Evolutionary conservation across 163 green algal genomes (phyloP).

Genomic region (Chlamydomonas reinhardtii): DNA sequence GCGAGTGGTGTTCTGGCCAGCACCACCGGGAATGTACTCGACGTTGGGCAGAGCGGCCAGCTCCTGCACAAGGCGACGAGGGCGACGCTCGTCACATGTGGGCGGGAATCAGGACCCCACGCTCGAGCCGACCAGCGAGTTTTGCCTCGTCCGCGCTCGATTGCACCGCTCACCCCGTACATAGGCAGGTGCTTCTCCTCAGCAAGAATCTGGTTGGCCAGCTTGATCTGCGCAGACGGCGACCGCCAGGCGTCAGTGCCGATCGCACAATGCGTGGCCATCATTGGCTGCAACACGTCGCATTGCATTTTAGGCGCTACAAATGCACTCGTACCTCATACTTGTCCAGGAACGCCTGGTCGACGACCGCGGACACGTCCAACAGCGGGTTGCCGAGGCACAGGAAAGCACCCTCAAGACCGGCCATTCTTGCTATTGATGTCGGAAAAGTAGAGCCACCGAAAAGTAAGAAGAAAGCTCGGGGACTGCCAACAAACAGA

Average conservation of each 20-base stretch:
- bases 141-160: neutral
- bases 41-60: constrained; percentile 79
- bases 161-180: constrained; percentile 79
- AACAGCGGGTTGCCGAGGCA: constrained; percentile 95
- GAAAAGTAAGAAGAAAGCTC: too few species aligned
- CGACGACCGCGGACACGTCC: constrained; percentile 91
- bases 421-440: constrained; percentile 28
- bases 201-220: constrained; percentile 98
- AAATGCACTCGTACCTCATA: constrained; percentile 80
- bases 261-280: too few species aligned
- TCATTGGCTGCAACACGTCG: too few species aligned
- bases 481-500: too few species aligned
- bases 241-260: neutral
- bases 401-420: constrained; percentile 65
- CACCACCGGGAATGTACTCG: constrained; percentile 97
- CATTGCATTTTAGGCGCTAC: too few species aligned
- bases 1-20: constrained; percentile 98
- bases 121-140: too few species aligned
- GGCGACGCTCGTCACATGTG: neutral
- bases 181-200: constrained; percentile 98
- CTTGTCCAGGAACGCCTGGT: constrained; percentile 94
- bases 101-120: neutral
- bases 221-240: constrained; percentile 83
- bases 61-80: constrained; percentile 71
- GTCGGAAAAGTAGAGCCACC: neutral